These are phyloP conservation scores for Linnemannia hyalina DNA, from an alignment of 192 early-diverging fungal genomes.

Conservation along the genomic window DNA sequence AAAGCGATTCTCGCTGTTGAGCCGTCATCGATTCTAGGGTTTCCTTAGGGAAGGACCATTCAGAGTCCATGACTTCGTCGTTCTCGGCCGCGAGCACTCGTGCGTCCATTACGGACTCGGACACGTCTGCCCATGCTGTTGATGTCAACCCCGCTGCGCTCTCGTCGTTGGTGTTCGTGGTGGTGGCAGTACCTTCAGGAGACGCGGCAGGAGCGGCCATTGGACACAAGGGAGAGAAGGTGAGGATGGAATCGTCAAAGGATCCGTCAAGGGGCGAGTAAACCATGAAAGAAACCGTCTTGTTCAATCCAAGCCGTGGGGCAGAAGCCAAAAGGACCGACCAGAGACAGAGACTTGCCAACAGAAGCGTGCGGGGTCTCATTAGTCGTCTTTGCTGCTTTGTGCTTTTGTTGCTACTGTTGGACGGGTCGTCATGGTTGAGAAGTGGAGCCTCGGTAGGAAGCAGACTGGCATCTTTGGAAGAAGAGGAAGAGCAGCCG, in stretches of 20 bases:
- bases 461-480: neutral
- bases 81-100: conserved; percentile 27
- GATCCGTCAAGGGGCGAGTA: neutral
- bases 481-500: neutral
- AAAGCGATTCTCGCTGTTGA: conserved; percentile 5
- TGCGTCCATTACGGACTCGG: neutral
- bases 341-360: conserved; percentile 14
- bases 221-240: neutral
- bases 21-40: neutral
- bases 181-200: neutral
- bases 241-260: neutral
- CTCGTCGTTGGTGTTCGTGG: neutral
- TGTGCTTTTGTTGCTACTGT: neutral
- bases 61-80: conserved; percentile 29
- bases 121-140: neutral
- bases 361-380: neutral
- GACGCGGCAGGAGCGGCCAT: neutral
- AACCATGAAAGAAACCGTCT: conserved; percentile 2
- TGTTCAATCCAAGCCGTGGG: conserved; percentile 6
- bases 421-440: neutral
- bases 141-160: neutral
- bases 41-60: neutral
- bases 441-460: neutral
- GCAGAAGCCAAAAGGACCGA: neutral
- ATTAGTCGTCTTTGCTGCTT: neutral